Conservation (phyloP, 352 stramenopile genomes). For the Globisporangium uncinulatum region DNA sequence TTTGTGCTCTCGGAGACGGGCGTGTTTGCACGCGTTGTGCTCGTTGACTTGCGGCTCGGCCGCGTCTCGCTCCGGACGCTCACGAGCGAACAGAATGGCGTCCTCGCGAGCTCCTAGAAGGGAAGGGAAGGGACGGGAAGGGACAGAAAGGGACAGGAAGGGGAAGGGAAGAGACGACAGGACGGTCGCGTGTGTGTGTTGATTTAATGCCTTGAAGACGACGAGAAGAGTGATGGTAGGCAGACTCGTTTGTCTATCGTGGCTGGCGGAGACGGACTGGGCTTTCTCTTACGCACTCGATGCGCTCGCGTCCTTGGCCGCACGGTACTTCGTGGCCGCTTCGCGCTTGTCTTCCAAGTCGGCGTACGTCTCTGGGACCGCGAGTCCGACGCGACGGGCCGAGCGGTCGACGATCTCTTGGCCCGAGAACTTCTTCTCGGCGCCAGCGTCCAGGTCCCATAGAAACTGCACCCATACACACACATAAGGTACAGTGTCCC, state of each 20-base stretch:
- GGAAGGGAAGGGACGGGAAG: no score
- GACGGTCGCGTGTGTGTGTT: neutral
- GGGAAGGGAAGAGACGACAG: no score
- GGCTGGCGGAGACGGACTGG: no score
- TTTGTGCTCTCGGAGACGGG: conserved; percentile 79
- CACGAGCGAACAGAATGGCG: conserved; percentile 36
- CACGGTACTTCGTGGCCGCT: conserved; percentile 50
- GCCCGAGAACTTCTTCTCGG: conserved; percentile 58
- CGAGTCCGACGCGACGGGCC: conserved; percentile 64
- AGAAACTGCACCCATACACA: conserved; percentile 32
- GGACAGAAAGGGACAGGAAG: no score
- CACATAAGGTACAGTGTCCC: neutral
- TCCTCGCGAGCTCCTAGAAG: no score
- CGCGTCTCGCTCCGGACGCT: conserved; percentile 49
- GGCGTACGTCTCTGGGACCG: conserved; percentile 71
- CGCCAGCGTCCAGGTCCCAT: conserved; percentile 66
- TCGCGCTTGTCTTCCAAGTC: conserved; percentile 44
- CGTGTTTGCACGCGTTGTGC: conserved; percentile 67
- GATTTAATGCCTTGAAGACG: conserved; percentile 6
- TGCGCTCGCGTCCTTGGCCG: conserved; percentile 31
- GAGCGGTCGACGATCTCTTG: conserved; percentile 77
- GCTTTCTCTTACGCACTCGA: neutral
- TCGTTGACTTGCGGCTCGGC: conserved; percentile 71
- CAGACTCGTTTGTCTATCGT: no score
- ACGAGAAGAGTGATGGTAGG: no score